Base-by-base conservation (phyloP, 306 rosid genomes). In the Vicia faba region DNA sequence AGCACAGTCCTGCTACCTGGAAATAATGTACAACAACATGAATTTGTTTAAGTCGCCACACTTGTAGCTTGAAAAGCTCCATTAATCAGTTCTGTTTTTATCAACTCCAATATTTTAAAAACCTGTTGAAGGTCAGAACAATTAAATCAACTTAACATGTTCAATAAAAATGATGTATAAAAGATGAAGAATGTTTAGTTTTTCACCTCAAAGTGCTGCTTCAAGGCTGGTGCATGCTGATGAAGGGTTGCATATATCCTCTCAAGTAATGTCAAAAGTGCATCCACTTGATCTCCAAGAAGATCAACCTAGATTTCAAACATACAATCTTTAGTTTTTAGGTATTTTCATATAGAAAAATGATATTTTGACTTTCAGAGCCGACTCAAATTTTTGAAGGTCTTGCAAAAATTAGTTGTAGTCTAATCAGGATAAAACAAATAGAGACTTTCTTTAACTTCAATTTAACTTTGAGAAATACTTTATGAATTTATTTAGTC, bases 231-330 rank as follows among this genome's bases (percentile, higher is more conserved):
- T 69, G 95, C 86, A 70, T 79, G 63, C 28, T 70, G 82, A 78
- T 68, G 66, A 71, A 90, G 80, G 18, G 72, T 79, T 14, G 39
- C 41, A 81, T 88, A 78, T 78, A 82, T 74, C 73, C 82, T 90
- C 82, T 86, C 83, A 77, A 89, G 85, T 41, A 93, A 78, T 44
- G 74, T 70, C 40, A 78, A 39, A 61, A 90, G 88, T 16, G 74
- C 66, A 49, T 93, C 96, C 79, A 90, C 99, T 83, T 90, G 97
- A 84, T 93, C 97, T 63, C 92, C 99, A 25, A 90, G 82, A 81
- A 90, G 80, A 84, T 93, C 99, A 60, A 93, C 97, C 99, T n/a
- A n/a, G n/a, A n/a, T n/a, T n/a, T n/a, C n/a, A n/a, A n/a, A n/a
- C n/a, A n/a, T n/a, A n/a, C n/a, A n/a, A n/a, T n/a, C n/a, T n/a